phyloP scores from a whole-genome alignment of 169 alveolate genomes.

The Eimeria brunetti region DNA sequence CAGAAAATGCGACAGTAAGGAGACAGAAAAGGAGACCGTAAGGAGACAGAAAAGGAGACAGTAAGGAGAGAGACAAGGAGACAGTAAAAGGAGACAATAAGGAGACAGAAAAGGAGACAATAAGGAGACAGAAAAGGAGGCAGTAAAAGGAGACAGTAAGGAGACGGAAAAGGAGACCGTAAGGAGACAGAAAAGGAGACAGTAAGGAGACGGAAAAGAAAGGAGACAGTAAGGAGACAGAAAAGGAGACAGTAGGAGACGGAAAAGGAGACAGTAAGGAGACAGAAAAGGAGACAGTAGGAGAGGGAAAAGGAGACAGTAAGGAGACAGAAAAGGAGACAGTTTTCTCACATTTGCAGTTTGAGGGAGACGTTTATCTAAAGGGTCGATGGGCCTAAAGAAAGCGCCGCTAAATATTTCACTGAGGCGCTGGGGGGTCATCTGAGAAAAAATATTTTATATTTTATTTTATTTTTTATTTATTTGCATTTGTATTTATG shows the following conservation, averaged over 20 bases:
- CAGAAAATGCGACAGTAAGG: no score
- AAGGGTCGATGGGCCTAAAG: slow-evolving; percentile 35
- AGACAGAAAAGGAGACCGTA: neutral
- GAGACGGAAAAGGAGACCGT: neutral
- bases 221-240: neutral
- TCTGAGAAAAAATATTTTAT: neutral
- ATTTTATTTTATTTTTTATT: neutral
- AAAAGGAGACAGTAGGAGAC: no score
- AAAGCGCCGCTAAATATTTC: slow-evolving; percentile 55
- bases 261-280: no score
- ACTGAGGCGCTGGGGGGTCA: slow-evolving; percentile 48
- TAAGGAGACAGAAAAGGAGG: no score
- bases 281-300: no score
- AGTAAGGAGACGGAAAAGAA: neutral
- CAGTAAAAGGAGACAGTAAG: neutral
- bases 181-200: neutral
- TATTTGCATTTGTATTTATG: neutral
- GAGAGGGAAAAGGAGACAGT: neutral
- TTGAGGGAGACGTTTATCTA: slow-evolving; percentile 10
- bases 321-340: no score
- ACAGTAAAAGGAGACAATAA: neutral
- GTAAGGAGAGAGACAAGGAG: neutral
- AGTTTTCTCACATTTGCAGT: neutral
- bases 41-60: neutral
- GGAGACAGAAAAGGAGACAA: neutral